A percentile compares a stretch with the other conserved stretches of the same genome.
Conservation (phyloP, 164 flowering plant genomes). For the Chimonanthus salicifolius region DNA sequence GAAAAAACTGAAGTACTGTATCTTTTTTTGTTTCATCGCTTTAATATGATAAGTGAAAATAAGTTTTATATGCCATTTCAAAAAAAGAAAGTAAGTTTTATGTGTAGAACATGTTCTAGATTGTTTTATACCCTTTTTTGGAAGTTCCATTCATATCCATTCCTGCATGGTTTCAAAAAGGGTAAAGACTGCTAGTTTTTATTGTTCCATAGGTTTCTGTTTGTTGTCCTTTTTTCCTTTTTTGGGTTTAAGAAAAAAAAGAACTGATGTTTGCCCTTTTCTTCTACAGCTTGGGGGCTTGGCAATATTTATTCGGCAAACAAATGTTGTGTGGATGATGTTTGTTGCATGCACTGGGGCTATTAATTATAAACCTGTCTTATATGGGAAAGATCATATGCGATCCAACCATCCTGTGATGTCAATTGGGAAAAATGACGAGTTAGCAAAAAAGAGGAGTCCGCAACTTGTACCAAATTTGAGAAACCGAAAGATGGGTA, state of each 20-base stretch:
- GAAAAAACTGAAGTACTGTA: too few species aligned
- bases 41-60: too few species aligned
- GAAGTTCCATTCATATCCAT: background rate
- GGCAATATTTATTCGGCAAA: slow-evolving; percentile 74
- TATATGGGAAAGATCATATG: slow-evolving; percentile 16
- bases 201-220: background rate
- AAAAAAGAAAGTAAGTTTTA: too few species aligned
- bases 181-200: background rate
- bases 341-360: slow-evolving; percentile 67
- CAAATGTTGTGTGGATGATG: slow-evolving; percentile 87
- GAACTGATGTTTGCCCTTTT: background rate
- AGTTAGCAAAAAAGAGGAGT: slow-evolving; percentile 11
- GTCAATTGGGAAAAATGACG: slow-evolving; percentile 17
- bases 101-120: too few species aligned
- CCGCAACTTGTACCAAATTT: slow-evolving; percentile 22
- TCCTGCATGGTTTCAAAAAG: background rate
- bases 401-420: slow-evolving; percentile 18
- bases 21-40: too few species aligned
- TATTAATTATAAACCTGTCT: slow-evolving; percentile 31
- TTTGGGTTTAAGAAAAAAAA: background rate
- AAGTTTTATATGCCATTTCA: too few species aligned
- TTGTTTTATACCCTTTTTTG: too few species aligned
- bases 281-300: slow-evolving; percentile 64
- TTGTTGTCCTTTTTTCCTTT: too few species aligned
- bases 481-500: slow-evolving; percentile 42